phyloP scores from a whole-genome alignment of 176 grass and related monocot species.

The Aegilops tauschii region DNA sequence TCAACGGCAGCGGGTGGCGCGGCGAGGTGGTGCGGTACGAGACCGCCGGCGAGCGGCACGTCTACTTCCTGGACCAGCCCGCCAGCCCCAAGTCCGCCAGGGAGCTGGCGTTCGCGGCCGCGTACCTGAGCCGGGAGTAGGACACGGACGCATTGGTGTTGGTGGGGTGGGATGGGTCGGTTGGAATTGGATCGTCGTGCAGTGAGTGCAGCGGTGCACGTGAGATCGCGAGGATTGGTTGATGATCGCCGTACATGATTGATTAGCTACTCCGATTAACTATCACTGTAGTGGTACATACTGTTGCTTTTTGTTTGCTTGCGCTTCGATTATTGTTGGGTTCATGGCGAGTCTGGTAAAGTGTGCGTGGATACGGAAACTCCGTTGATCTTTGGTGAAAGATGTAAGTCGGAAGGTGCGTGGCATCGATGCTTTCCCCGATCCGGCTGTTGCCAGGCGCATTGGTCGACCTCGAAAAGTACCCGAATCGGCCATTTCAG shows the following conservation, averaged over 20 bases:
- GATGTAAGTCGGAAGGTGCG: not conserved
- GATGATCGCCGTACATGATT: conserved; percentile 11
- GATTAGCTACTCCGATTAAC: not conserved
- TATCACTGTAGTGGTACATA: not conserved
- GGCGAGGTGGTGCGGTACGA: conserved; percentile 55
- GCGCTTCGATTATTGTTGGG: not conserved
- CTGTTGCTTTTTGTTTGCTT: not conserved
- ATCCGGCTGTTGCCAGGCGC: not conserved
- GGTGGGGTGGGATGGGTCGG: not conserved
- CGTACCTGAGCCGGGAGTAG: conserved; percentile 41
- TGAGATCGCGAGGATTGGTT: not conserved
- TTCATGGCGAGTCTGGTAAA: not conserved
- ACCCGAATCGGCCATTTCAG: not conserved
- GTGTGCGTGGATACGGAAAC: not conserved
- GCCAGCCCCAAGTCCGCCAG: conserved; percentile 38
- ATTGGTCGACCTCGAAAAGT: too few relatives aligned
- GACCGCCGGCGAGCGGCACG: conserved; percentile 61
- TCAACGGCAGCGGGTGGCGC: conserved; percentile 56
- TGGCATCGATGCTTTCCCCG: not conserved
- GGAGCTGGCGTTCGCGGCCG: conserved; percentile 45
- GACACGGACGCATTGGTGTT: not conserved
- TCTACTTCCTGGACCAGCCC: conserved; percentile 54
- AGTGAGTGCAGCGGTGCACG: not conserved
- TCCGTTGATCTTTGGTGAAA: not conserved
- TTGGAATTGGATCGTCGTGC: not conserved